Conservation (phyloP, 1,284 basidiomycete species). For the Coniferiporia sulphurascens region DNA sequence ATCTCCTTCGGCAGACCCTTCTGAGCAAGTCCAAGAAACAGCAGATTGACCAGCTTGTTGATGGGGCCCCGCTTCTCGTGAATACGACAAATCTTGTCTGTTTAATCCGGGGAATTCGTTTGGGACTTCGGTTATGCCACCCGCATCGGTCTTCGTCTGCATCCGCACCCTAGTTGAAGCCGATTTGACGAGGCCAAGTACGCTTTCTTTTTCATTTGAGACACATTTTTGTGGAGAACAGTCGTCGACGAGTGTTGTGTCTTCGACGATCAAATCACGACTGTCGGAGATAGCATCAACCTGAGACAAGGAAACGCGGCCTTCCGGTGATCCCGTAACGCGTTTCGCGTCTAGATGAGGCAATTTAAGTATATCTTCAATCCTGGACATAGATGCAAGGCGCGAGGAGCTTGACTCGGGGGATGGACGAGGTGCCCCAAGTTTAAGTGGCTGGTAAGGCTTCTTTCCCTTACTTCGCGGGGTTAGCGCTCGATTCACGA, state of each 20-base stretch:
- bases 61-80: too few species aligned
- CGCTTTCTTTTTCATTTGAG: neutral
- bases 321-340: neutral
- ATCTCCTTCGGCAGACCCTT: too few species aligned
- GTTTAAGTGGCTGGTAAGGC: neutral
- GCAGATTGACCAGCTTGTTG: too few species aligned
- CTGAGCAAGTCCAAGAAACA: too few species aligned
- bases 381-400: neutral
- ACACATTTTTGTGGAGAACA: neutral
- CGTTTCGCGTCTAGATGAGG: neutral
- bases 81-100: too few species aligned
- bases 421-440: neutral
- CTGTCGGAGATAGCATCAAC: neutral
- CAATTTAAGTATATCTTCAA: neutral
- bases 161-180: too few species aligned
- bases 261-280: neutral
- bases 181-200: neutral
- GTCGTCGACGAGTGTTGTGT: neutral
- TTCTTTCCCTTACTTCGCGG: neutral
- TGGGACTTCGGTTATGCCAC: neutral
- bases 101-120: too few species aligned
- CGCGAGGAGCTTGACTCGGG: neutral
- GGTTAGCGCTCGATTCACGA: neutral
- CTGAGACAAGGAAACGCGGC: neutral
- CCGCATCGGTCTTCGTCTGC: neutral